Base-by-base conservation (phyloP, 306 rosid genomes). In the Quercus cerris region DNA sequence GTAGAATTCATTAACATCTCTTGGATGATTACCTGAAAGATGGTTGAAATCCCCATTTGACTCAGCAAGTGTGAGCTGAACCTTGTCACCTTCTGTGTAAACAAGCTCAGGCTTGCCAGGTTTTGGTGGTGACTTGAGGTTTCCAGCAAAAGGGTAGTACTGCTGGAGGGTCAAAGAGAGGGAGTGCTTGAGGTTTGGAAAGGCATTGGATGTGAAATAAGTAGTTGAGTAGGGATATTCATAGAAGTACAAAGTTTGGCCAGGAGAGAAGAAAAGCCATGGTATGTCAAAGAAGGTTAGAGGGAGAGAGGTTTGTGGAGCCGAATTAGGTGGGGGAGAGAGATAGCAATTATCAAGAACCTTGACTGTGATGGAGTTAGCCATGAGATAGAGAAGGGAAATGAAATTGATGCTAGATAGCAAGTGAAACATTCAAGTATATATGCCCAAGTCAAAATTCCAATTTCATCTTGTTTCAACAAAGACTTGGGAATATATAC, bases 251-350 rank as follows among this genome's bases (percentile, higher is more conserved):
- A 86, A 66, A 63, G 86, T 85, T 46, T 83, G 77, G 80, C 74
- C 79, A 67, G 90, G 91, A 75, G 90, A 84, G 90, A 82, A 90
- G 81, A 88, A 85, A 31, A 74, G 76, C 90, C 97, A 38, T 83
- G 86, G 83, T 69, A 89, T 74, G 91, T 78, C 64, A 51, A 88
- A 75, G 77, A 88, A 90, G 15, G 94, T 88, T 51, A 90, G 84
- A 27, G 89, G 88, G 57, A 85, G 91, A 59, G 79, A 73, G 64
- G 52, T 30, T 22, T 46, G 20, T 27, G 75, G 77, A 25, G 73
- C 19, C 59, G 78, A 74, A n/a, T 67, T 67, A 6, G 78, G 75
- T 3, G 80, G 84, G n/a, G 83, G 84, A 62, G 75, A 71, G 59
- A 85, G 30, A 10, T 44, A 57, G 72, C 83, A 73, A 14, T 85